These are phyloP conservation scores for Dimocarpus longan DNA, from an alignment of 345 rosid genomes.

Conservation along the genomic window DNA sequence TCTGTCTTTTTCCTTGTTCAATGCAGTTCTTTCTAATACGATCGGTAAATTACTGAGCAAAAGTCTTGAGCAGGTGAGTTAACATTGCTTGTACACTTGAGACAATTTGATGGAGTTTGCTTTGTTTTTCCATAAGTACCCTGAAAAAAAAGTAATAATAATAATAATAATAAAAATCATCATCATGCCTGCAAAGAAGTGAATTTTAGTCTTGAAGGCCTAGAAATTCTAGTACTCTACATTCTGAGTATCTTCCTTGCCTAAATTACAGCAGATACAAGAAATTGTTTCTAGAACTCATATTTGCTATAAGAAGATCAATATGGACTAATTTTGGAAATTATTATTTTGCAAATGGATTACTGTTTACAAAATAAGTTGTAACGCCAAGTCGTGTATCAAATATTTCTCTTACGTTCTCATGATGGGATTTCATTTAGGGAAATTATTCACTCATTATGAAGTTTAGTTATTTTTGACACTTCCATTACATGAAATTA, in stretches of 20 bases:
- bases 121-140: not conserved
- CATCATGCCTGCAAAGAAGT: not conserved
- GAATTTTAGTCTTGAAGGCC: not conserved
- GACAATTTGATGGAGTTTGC: not conserved
- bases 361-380: too few species aligned
- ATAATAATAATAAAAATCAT: not conserved
- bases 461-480: not conserved
- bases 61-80: slow-evolving; percentile 43
- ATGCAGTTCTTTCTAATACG: slow-evolving; percentile 35
- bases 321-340: too few species aligned
- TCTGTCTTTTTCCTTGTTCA: slow-evolving; percentile 9
- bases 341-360: too few species aligned
- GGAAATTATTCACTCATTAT: not conserved
- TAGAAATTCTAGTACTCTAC: not conserved
- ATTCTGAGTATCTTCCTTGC: not conserved
- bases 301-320: too few species aligned
- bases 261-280: too few species aligned
- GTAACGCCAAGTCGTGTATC: too few species aligned
- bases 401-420: too few species aligned
- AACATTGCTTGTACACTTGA: not conserved
- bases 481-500: not conserved
- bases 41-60: slow-evolving; percentile 41
- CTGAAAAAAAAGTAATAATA: not conserved
- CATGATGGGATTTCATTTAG: too few species aligned
- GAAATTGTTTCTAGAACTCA: too few species aligned